Percentiles rank a stretch among this genome's conserved stretches.
Evolutionary conservation across 75 land plant species (phyloP).

Genomic region (Pinus taeda): DNA sequence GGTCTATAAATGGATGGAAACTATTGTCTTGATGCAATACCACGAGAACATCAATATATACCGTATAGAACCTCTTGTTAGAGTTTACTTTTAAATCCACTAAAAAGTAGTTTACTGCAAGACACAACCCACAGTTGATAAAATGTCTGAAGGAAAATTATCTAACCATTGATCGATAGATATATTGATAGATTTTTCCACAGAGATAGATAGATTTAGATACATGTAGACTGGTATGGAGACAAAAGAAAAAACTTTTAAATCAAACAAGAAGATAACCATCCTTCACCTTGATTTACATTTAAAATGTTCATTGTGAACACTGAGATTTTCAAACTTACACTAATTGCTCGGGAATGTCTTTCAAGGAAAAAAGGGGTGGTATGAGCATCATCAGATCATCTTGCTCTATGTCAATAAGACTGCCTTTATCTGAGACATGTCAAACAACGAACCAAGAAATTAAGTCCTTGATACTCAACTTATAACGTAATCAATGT

Average conservation of each 20-base stretch:
- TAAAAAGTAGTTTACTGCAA: background rate
- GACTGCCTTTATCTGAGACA: constrained; percentile 37
- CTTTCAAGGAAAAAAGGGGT: constrained; percentile 83
- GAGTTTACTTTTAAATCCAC: background rate
- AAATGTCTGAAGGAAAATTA: background rate
- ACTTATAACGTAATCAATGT: no score
- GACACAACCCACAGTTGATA: background rate
- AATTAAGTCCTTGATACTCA: background rate
- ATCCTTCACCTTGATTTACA: background rate
- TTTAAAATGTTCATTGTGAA: background rate
- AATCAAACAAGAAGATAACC: background rate
- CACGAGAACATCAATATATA: background rate
- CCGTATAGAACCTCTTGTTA: background rate
- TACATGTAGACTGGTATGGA: background rate
- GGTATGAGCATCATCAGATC: constrained; percentile 83
- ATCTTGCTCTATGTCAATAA: constrained; percentile 63
- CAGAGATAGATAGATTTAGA: no score
- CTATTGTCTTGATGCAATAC: background rate
- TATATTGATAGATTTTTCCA: no score
- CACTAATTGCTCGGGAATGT: constrained; percentile 80
- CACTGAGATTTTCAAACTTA: constrained; percentile 30
- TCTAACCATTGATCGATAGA: no score
- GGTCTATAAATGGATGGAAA: background rate
- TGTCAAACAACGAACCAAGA: background rate
- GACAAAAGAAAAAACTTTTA: background rate